Conservation (phyloP, 2,329 filamentous ascomycete genomes). For the Pseudogymnoascus sp. region DNA sequence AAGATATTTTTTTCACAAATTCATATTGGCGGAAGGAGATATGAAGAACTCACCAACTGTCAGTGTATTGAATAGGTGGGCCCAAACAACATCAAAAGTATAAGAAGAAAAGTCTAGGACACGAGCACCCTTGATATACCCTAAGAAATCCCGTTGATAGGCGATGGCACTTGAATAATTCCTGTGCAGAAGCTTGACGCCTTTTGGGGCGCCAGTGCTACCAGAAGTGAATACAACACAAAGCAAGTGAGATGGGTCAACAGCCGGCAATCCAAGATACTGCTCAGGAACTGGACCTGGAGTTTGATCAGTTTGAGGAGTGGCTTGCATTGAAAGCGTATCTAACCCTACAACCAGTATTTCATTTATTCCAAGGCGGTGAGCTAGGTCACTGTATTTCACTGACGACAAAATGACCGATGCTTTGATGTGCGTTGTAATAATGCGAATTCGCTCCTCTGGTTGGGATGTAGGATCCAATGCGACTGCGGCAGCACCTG, state of each 20-base stretch:
- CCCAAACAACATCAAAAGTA: slow-evolving; percentile 17
- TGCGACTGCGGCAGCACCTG: slow-evolving; percentile 26
- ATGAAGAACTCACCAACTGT: not conserved
- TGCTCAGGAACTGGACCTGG: not conserved
- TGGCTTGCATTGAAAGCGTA: not conserved
- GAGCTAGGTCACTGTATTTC: not conserved
- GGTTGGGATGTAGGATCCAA: slow-evolving; percentile 26
- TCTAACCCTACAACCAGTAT: not conserved
- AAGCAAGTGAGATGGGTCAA: not conserved
- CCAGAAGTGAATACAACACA: slow-evolving; percentile 15
- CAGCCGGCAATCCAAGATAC: not conserved
- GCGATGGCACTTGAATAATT: not conserved
- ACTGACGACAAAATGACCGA: not conserved
- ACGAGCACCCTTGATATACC: not conserved
- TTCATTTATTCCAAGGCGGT: not conserved
- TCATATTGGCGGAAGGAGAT: not conserved
- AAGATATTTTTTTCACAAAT: not conserved
- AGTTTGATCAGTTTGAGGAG: not conserved
- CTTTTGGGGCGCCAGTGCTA: slow-evolving; percentile 16
- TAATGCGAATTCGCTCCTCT: slow-evolving; percentile 18
- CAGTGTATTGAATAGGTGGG: slow-evolving; percentile 16
- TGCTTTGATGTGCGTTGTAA: not conserved
- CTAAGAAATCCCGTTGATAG: not conserved
- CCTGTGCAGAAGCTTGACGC: slow-evolving; percentile 8
- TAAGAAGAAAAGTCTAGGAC: slow-evolving; percentile 14